These are phyloP conservation scores for Didymosphaeria variabile DNA, from an alignment of 2,329 filamentous ascomycete species.

Conservation along the genomic window DNA sequence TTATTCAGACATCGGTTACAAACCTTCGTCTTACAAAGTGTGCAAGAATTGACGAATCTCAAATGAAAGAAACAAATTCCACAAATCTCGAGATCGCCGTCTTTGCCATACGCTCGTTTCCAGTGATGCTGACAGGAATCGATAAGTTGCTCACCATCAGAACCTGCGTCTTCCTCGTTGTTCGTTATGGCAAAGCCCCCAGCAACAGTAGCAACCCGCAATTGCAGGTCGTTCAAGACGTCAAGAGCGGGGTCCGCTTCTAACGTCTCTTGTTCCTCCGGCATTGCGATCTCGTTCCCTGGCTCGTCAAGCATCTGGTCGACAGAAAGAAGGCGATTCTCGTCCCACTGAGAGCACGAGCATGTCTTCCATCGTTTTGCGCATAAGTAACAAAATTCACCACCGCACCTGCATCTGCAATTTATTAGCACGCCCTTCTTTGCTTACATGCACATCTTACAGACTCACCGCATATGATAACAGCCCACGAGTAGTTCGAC, in stretches of 20 bases:
- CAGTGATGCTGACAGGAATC: neutral
- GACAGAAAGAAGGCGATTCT: constrained; percentile 20
- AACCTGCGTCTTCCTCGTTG: constrained; percentile 10
- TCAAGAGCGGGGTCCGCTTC: constrained; percentile 24
- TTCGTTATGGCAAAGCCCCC: constrained; percentile 22
- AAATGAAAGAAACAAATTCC: constrained; percentile 20
- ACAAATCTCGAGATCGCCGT: constrained; percentile 7
- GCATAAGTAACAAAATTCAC: constrained; percentile 75
- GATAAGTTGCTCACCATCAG: neutral
- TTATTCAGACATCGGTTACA: constrained; percentile 25
- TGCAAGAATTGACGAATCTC: constrained; percentile 21
- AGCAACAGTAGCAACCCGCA: constrained; percentile 25
- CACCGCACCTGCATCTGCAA: constrained; percentile 59
- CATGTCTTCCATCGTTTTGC: constrained; percentile 53
- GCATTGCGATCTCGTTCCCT: constrained; percentile 22
- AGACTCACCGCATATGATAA: constrained; percentile 27
- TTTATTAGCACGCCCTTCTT: constrained; percentile 2
- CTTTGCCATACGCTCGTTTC: constrained; percentile 3
- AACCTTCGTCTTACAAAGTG: constrained; percentile 15
- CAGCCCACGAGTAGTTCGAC: constrained; percentile 24
- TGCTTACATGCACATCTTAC: neutral
- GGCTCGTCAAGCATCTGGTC: constrained; percentile 10
- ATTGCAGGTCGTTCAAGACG: constrained; percentile 20
- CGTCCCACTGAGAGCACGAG: constrained; percentile 22
- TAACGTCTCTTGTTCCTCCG: constrained; percentile 23